Evolutionary conservation across 768 basidiomycete species (phyloP).

Genomic region (Auriscalpium vulgare): DNA sequence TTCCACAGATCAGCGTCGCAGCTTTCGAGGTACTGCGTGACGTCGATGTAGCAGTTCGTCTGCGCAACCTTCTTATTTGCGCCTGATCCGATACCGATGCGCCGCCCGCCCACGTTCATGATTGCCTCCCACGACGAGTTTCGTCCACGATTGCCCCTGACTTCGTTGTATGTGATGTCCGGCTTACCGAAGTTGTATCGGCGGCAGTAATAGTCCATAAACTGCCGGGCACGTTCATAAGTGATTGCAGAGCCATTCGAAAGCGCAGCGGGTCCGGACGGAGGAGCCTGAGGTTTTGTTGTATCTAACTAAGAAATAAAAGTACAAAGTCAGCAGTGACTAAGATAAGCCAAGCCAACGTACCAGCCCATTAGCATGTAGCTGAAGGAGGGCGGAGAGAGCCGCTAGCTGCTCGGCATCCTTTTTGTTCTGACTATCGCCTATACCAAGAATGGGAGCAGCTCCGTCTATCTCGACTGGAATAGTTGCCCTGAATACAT

Average conservation of each 20-base stretch:
- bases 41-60: constrained; percentile 76
- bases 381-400: constrained; percentile 63
- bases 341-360: constrained; percentile 21
- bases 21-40: constrained; percentile 74
- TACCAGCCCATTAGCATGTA: constrained; percentile 58
- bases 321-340: background rate
- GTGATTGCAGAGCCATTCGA: constrained; percentile 57
- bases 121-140: constrained; percentile 56
- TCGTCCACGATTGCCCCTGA: constrained; percentile 20
- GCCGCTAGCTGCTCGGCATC: constrained; percentile 72
- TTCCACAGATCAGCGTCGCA: constrained; percentile 82
- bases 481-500: constrained; percentile 11
- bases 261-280: constrained; percentile 17
- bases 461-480: constrained; percentile 11
- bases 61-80: constrained; percentile 64
- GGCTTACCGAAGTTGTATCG: constrained; percentile 69
- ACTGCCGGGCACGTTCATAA: constrained; percentile 71
- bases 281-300: background rate
- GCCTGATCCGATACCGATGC: constrained; percentile 75
- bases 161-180: constrained; percentile 48
- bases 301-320: background rate
- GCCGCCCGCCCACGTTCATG: constrained; percentile 67
- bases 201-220: constrained; percentile 94
- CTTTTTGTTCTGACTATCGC: constrained; percentile 50
- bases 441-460: constrained; percentile 46